Base-by-base conservation (phyloP, 768 basidiomycete species). In the Macrolepiota albuminosa region DNA sequence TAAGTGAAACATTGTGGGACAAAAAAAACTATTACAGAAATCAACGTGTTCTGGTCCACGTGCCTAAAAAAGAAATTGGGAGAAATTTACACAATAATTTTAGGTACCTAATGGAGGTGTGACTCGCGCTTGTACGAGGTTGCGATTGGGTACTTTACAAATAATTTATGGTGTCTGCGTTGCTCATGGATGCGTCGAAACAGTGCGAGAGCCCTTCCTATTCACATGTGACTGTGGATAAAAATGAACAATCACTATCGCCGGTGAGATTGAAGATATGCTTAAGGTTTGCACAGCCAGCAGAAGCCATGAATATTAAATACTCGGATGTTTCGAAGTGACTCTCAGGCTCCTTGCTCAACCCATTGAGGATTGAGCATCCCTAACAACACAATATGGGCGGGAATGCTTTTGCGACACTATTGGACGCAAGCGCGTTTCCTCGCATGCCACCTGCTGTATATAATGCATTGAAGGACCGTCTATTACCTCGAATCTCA, bases 381-480 rank as follows among this genome's bases (percentile, higher is more conserved):
- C 6, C 18, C 18, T 29, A 29, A 6, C 37, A 5, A 26, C 18
- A 48, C 18, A 29, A n/a, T 31, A 90, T 90, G 89, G 89, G 88
- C 10, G 89, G 89, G 16, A 86, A 79, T 68, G 88, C 88, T 5
- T 90, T 91, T 72, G 71, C 74, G 49, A 71, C 78, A 40, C 58
- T 65, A 16, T 71, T 85, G 2, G 70, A 76, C 9, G 56, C 76
- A 10, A 73, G 68, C 11, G 72, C 81, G 0, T 84, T 89, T 63
- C 88, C 87, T 45, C 81, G 89, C 4, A 77, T 91, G 54, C 78
- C 83, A n/a, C 78, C 84, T 0, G 39, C 68, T 1, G 74, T 83
- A 51, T 91, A 91, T 69, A 45, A 67, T 13, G 66, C 72, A 0
- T 68, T 88, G 43, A 89, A 86, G 70, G 66, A 72, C 1, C 77